Base-by-base conservation (phyloP, 164 flowering plant species). In the Piper longum region DNA sequence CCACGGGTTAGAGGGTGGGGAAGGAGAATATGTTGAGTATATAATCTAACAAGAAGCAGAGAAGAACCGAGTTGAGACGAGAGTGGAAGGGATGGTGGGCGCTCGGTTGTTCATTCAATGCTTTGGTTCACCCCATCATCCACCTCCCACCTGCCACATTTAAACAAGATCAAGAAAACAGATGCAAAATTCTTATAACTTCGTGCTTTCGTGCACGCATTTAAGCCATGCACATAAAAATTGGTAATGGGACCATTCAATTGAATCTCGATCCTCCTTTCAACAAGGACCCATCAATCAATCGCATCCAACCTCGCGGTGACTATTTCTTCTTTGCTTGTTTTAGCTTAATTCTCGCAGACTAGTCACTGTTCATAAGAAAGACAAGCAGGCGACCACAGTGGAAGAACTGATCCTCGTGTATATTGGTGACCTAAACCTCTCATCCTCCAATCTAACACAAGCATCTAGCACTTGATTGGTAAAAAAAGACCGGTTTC, bases 131-230 rank as follows among this genome's bases (percentile, higher is more conserved):
- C 26, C 59, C 54, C 39, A 18, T 45, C 60, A 57, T 42, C 60
- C 56, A 43, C 41, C 45, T 14, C 66, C 60, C 66, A 64, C 42
- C 54, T 19, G 60, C 66, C 26, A 1, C 66, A 64, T 64, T 64
- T 64, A 64, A 41, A 40, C 41, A 4, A 57, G 9, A 26, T 57
- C 59, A 18, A 3, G 9, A 19, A 19, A 4, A 7, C 7, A 17
- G 18, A n/a, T 2, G 17, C 16, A n/a, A n/a, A 56, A 4, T 57
- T 18, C 57, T 13, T 36, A 57, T 26, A 41, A 16, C 11, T 36
- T 11, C 41, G 41, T 5, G 52, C 52, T 48, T 48, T 48, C 52
- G 52, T 48, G 41, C 41, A 13, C 16, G 41, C 41, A 26, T 57
- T 18, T 3, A 18, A 2, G 8, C 26, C 36, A 26, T 26, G 36